Conservation (phyloP, 768 basidiomycete genomes). For the Boletus vermiculosoides region DNA sequence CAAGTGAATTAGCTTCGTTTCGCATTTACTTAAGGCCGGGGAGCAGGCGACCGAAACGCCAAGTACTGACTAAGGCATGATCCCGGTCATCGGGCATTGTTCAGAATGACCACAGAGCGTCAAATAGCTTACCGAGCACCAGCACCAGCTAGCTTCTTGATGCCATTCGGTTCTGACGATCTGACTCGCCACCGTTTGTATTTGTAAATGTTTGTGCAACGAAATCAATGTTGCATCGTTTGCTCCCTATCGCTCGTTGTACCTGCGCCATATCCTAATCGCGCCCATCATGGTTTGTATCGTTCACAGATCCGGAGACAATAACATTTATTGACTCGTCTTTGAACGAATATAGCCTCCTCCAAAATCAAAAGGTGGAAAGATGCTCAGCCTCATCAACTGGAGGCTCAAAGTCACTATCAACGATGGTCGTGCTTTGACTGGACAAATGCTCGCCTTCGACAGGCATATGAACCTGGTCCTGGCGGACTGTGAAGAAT, state of each 20-base stretch:
- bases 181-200: conserved; percentile 13
- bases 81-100: neutral
- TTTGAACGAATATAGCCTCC: conserved; percentile 59
- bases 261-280: conserved; percentile 26
- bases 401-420: conserved; percentile 97
- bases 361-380: conserved; percentile 96
- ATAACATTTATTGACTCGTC: conserved; percentile 7
- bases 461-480: conserved; percentile 99
- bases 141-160: too few species aligned
- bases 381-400: conserved; percentile 97
- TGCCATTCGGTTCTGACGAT: too few species aligned
- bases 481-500: conserved; percentile 97
- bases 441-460: conserved; percentile 99
- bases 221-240: conserved; percentile 23
- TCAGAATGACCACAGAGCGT: too few species aligned
- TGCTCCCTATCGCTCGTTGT: conserved; percentile 22
- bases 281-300: conserved; percentile 59
- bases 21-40: too few species aligned
- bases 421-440: conserved; percentile 93
- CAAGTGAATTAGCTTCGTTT: too few species aligned
- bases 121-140: neutral
- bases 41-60: neutral
- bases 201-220: conserved; percentile 36
- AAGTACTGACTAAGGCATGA: neutral
- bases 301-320: conserved; percentile 10